These are phyloP conservation scores for Geum urbanum DNA, from an alignment of 306 rosid species.

Conservation along the genomic window DNA sequence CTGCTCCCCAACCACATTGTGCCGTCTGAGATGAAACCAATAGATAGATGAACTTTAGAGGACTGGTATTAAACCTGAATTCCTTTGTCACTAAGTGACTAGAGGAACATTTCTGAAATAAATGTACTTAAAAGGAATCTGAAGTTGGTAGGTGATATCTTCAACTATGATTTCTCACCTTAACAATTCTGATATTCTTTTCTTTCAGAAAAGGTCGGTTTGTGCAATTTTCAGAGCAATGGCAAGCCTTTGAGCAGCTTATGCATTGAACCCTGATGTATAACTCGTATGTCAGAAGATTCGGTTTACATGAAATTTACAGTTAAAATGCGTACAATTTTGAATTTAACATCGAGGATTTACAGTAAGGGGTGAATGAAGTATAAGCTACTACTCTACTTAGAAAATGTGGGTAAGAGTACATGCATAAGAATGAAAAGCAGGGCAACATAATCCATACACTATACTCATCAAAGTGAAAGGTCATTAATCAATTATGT, in stretches of 20 bases:
- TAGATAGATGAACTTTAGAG: not conserved
- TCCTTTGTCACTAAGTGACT: not conserved
- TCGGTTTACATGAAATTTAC: not conserved
- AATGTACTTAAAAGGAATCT: constrained; percentile 10
- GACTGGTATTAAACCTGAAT: constrained; percentile 4
- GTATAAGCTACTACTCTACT: not conserved
- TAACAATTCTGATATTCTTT: constrained; percentile 66
- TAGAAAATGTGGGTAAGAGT: not conserved
- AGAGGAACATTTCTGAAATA: not conserved
- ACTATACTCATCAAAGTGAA: not conserved
- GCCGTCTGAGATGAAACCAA: constrained; percentile 54
- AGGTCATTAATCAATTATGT: not conserved
- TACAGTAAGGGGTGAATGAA: not conserved
- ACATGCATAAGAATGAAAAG: not conserved
- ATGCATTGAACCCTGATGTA: constrained; percentile 80
- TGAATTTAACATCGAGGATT: not conserved
- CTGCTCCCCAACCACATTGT: constrained; percentile 98
- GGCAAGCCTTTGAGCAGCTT: constrained; percentile 92
- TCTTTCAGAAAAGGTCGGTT: constrained; percentile 94
- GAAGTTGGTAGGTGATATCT: not conserved
- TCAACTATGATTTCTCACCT: constrained; percentile 43
- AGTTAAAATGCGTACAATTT: not conserved
- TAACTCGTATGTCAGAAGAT: constrained; percentile 1
- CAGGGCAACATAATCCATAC: not conserved
- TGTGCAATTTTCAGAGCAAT: constrained; percentile 68